phyloP scores from a whole-genome alignment of 2,329 filamentous ascomycete species.

The Xylaria sp. region DNA sequence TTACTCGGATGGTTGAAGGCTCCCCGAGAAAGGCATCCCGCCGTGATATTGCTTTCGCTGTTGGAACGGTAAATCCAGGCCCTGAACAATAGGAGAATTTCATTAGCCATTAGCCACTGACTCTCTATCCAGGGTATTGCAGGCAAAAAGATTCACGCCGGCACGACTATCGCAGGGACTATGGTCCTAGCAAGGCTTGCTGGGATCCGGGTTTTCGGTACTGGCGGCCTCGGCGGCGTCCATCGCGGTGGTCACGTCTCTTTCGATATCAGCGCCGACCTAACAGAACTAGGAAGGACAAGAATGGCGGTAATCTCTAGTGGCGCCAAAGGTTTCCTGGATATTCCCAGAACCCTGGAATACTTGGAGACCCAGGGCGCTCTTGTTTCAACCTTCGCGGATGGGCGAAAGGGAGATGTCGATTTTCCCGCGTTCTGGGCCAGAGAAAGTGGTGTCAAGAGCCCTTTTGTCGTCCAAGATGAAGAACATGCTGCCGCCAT shows the following conservation, averaged over 20 bases:
- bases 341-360: slow-evolving; percentile 90
- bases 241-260: slow-evolving; percentile 87
- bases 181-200: slow-evolving; percentile 89
- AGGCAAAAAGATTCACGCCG: slow-evolving; percentile 80
- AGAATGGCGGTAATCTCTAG: slow-evolving; percentile 88
- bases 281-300: slow-evolving; percentile 92
- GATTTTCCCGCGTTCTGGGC: slow-evolving; percentile 96
- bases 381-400: slow-evolving; percentile 88
- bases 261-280: slow-evolving; percentile 94
- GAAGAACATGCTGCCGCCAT: slow-evolving; percentile 91
- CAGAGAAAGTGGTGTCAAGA: slow-evolving; percentile 83
- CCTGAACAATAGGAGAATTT: not conserved
- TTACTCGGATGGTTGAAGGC: slow-evolving; percentile 77
- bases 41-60: slow-evolving; percentile 84
- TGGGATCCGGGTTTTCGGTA: slow-evolving; percentile 93
- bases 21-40: slow-evolving; percentile 85
- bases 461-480: slow-evolving; percentile 77
- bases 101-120: slow-evolving; percentile 26
- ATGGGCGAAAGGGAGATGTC: slow-evolving; percentile 76
- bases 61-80: slow-evolving; percentile 72
- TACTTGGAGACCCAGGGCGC: slow-evolving; percentile 78
- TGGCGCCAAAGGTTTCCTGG: slow-evolving; percentile 96
- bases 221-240: slow-evolving; percentile 92
- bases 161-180: slow-evolving; percentile 92
- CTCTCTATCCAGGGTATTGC: slow-evolving; percentile 63